Evolutionary conservation across 192 early-diverging fungal species (phyloP).

Genomic region (Coemansia sp.): DNA sequence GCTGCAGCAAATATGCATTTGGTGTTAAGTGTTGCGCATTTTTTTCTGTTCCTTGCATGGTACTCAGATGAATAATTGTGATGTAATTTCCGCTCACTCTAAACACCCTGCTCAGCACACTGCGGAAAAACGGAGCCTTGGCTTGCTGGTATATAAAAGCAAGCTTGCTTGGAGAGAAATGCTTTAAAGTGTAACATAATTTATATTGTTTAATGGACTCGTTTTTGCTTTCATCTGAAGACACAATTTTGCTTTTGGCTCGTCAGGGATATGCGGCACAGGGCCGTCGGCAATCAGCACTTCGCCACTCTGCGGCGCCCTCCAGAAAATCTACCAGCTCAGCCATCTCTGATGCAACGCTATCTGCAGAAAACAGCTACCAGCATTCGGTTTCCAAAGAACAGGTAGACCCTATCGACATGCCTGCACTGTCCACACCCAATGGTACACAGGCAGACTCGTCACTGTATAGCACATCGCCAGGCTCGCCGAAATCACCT

Average conservation of each 20-base stretch:
- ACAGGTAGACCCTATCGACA: background rate
- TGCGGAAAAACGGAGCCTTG: background rate
- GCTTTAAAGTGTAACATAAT: background rate
- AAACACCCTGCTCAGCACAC: no score
- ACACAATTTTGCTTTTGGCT: conserved; percentile 26
- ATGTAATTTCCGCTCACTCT: conserved; percentile 2
- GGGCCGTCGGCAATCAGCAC: conserved; percentile 20
- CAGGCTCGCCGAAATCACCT: conserved; percentile 12
- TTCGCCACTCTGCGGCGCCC: background rate
- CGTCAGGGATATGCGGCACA: conserved; percentile 45
- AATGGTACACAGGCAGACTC: background rate
- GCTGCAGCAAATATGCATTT: conserved; percentile 3
- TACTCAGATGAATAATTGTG: background rate
- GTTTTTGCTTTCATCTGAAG: conserved; percentile 18
- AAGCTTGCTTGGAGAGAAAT: background rate
- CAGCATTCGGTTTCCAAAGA: background rate
- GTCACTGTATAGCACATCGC: conserved; percentile 5
- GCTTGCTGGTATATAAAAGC: conserved; percentile 1
- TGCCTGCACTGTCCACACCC: background rate
- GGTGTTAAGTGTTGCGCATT: no score
- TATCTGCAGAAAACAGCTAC: no score
- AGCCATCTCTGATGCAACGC: conserved; percentile 6
- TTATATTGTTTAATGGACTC: conserved; percentile 19
- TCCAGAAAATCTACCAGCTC: conserved; percentile 2
- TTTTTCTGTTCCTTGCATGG: conserved; percentile 4